Evolutionary conservation across 495 filamentous ascomycete genomes (phyloP), one percentile per base, ranked within the genome.

Genomic region (Penicillium dipodomyicola): DNA sequence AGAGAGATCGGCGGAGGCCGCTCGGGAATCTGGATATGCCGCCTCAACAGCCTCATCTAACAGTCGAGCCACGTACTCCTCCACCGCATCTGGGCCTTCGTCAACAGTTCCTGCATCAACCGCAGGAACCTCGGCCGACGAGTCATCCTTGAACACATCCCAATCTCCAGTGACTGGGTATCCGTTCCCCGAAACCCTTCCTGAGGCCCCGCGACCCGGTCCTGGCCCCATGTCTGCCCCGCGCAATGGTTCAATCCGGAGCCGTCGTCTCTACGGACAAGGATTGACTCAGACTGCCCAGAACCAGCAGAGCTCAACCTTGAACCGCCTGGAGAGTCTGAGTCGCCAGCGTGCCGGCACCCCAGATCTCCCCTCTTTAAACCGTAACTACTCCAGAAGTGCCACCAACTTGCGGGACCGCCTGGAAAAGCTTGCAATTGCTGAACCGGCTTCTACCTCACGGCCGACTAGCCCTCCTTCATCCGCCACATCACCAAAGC

Each of bases 41-140:
- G 81, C 84, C 11, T 81, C 85, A 3, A 77, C 79, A 17, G 79
- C 76, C 22, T 91, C 85, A 57, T 88, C 88, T 56, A 82, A 80
- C 49, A 88, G 93, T 56, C 79, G 93, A 8, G 90, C 90, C 56
- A 97, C 94, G 0, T 83, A 82, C 11, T 97, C 93, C 5, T 96
- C 94, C 0, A 93, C 89, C 0, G 88, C 86, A 20, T 96, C 92
- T 1, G 84, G 79, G 2, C 72, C 70, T n/a, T 84, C 84, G 20
- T 83, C 82, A 5, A 78, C 85, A 50, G 82, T 82, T 23, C 85
- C 90, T 12, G 84, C 82, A 14, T 97, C 94, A 2, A 96, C 94
- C 17, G 92, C 91, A 39, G 94, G 92, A 5, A 97, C 93, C 5
- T 98, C 94, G 77, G n/a, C 96, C 52, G 84, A 87, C n/a, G 96